phyloP scores from a whole-genome alignment of 441 rosid genomes.

The Pelargonium australe region DNA sequence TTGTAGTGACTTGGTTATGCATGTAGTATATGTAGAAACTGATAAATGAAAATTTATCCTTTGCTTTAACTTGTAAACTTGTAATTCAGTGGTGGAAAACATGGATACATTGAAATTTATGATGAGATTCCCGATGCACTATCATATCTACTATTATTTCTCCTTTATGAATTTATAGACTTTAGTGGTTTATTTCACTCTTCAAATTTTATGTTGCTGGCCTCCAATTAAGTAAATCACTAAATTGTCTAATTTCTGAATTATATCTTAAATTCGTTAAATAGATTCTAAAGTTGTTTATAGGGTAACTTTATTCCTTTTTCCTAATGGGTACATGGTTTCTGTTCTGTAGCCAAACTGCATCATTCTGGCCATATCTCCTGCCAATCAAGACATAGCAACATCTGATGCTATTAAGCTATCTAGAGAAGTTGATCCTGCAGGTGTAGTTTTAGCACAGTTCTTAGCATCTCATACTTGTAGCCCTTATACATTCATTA shows the following conservation, averaged over 20 bases:
- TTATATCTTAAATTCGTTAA: no score
- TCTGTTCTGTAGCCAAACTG: constrained; percentile 57
- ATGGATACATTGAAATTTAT: background rate
- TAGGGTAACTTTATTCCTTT: background rate
- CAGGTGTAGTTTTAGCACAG: constrained; percentile 40
- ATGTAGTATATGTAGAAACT: background rate
- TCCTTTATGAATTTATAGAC: background rate
- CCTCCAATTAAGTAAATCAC: no score
- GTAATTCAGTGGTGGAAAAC: background rate
- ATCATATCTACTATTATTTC: background rate
- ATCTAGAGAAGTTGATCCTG: constrained; percentile 97
- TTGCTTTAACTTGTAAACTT: background rate
- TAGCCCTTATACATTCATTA: background rate
- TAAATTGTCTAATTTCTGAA: no score
- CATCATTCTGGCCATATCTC: constrained; percentile 96
- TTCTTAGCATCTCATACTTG: background rate
- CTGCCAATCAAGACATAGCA: constrained; percentile 99
- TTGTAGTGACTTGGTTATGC: background rate
- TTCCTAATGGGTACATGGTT: background rate
- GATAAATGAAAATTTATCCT: background rate
- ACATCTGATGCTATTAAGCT: constrained; percentile 98
- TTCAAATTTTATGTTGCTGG: background rate
- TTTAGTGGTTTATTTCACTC: background rate
- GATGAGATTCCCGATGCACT: background rate
- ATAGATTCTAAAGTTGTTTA: no score